A percentile compares a stretch with the other conserved stretches of the same genome.
These are phyloP conservation scores for Lepidium africanum DNA, from an alignment of 345 rosid species.

Conservation along the genomic window DNA sequence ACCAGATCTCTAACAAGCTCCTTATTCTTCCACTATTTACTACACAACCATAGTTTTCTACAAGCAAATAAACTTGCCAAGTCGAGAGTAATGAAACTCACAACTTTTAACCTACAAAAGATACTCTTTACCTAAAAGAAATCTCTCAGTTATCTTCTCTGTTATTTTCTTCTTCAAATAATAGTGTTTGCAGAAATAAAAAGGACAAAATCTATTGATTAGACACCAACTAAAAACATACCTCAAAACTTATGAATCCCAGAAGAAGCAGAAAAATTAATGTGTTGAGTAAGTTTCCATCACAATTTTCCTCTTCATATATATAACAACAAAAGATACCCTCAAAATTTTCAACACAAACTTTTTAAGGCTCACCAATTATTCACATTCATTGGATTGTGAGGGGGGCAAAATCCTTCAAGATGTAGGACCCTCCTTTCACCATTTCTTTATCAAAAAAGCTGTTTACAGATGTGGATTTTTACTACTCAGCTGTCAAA, in stretches of 20 bases:
- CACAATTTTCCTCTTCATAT: conserved; percentile 4
- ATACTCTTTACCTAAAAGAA: neutral
- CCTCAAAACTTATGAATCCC: conserved; percentile 12
- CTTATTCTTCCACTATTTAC: neutral
- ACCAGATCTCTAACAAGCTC: neutral
- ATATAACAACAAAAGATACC: conserved; percentile 8
- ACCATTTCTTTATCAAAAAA: conserved; percentile 9
- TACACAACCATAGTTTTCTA: neutral
- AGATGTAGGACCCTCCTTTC: conserved; percentile 19
- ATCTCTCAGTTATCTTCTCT: neutral
- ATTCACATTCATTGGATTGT: conserved; percentile 24
- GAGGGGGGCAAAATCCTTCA: conserved; percentile 12
- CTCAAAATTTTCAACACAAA: neutral
- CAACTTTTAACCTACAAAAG: neutral
- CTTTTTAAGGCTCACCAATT: conserved; percentile 10
- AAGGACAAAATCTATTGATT: conserved; percentile 2
- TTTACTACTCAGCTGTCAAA: conserved; percentile 11
- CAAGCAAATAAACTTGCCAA: neutral
- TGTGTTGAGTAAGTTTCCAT: neutral
- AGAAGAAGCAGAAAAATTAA: neutral
- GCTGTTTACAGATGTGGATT: conserved; percentile 2
- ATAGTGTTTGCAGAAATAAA: neutral
- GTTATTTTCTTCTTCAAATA: neutral
- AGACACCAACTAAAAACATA: conserved; percentile 7
- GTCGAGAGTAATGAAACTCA: neutral